Evolutionary conservation across 208 protist species (phyloP), one percentile per base, ranked within the genome.

Genomic region (Crithidia sp.): DNA sequence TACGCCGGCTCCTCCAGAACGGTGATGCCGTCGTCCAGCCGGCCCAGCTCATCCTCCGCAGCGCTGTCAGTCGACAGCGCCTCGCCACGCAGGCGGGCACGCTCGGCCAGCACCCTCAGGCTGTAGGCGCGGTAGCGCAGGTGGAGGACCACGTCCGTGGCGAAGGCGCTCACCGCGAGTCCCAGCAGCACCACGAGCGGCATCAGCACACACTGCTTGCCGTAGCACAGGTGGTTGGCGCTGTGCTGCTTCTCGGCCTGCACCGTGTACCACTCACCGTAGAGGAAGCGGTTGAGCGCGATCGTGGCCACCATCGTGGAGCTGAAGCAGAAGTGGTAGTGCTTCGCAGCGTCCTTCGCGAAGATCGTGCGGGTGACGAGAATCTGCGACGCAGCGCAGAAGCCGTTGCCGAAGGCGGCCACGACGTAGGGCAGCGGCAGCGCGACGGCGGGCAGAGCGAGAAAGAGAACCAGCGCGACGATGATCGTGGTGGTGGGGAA

Each of bases 321-420:
- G n/a, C 74, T 57, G 57, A 81, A 85, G 60, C 73, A 82, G 71
- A 88, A 87, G 70, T 91, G 81, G 76, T 92, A 95, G 73, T 91
- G 87, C 82, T 89, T 89, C 14, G 81, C 90, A 6, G 85, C 61
- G 72, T 92, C 85, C 62, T 85, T 82, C 10, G 80, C 82, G 81
- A 79, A 94, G 50, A 91, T 85, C 36, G 84, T 87, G 40, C 89
- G 89, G 16, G 82, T 66, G n/a, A 91, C 82, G 47, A 94, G 77
- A 43, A 89, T 80, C 37, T 74, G 63, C 16, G 74, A 77, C 4
- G 81, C 83, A 7, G 86, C 85, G 4, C 60, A 57, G 69, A 85
- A 91, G 36, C 89, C 89, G 79, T 88, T 89, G 16, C 79, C 85
- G 2, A 93, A 40, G 8, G 88, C 80, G 12, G 84, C 76, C 8